Evolutionary conservation across 2,329 filamentous ascomycete genomes (phyloP).

Genomic region (Pseudocercospora cruenta): DNA sequence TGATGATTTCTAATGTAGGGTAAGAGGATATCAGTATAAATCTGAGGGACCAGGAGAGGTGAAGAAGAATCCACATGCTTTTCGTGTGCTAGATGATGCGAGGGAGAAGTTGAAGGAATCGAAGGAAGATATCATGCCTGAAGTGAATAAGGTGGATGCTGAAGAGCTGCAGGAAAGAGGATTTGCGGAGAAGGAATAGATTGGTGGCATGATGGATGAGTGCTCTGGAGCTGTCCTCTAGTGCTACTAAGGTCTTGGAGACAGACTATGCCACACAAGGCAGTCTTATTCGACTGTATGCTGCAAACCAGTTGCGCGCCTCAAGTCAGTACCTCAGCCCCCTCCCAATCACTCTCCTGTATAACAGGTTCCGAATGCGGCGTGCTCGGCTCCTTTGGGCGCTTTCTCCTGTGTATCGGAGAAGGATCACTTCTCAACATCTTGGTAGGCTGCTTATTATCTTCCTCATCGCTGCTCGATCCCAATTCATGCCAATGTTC

Average conservation of each 20-base stretch:
- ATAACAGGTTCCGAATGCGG: slow-evolving; percentile 45
- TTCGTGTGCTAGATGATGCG: slow-evolving; percentile 61
- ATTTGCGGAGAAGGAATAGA: slow-evolving; percentile 36
- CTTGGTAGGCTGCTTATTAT: slow-evolving; percentile 10
- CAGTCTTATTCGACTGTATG: background rate
- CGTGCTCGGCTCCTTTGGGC: slow-evolving; percentile 38
- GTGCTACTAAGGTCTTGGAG: background rate
- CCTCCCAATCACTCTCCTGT: slow-evolving; percentile 60
- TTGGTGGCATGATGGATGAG: too few species aligned
- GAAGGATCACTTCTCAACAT: slow-evolving; percentile 29
- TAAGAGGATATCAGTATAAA: slow-evolving; percentile 82
- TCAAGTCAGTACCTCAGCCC: slow-evolving; percentile 48
- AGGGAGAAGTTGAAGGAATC: slow-evolving; percentile 53
- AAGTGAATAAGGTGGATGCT: slow-evolving; percentile 49
- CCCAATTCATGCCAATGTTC: slow-evolving; percentile 40
- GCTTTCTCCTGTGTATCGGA: slow-evolving; percentile 16
- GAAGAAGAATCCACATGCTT: slow-evolving; percentile 71
- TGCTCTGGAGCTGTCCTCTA: background rate
- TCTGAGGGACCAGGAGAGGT: slow-evolving; percentile 66
- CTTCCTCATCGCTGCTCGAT: slow-evolving; percentile 35
- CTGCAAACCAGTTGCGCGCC: too few species aligned
- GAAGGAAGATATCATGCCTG: slow-evolving; percentile 23
- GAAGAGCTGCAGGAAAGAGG: slow-evolving; percentile 54
- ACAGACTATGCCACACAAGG: background rate
- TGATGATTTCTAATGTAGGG: slow-evolving; percentile 43